phyloP scores from a whole-genome alignment of 768 basidiomycete genomes.

The Podaxis carcinomalis region DNA sequence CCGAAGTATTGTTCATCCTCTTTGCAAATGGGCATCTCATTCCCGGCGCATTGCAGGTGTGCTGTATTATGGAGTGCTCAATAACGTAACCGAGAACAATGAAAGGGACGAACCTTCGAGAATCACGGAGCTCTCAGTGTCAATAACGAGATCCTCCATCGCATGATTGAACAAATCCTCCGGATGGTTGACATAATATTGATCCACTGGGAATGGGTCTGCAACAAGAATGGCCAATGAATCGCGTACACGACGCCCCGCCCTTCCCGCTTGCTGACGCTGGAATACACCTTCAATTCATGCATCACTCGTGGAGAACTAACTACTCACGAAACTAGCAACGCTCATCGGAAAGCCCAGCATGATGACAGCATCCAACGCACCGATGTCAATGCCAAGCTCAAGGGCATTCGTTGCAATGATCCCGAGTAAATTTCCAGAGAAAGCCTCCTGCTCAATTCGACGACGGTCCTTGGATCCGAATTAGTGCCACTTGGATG shows the following conservation, averaged over 20 bases:
- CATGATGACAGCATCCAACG: slow-evolving; percentile 86
- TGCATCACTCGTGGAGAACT: neutral
- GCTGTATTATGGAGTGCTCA: slow-evolving; percentile 26
- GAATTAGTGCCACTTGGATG: neutral
- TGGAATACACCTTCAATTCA: slow-evolving; percentile 22
- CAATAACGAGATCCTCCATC: slow-evolving; percentile 61
- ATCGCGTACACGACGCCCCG: slow-evolving; percentile 77
- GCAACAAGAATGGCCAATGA: slow-evolving; percentile 73
- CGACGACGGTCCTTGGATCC: slow-evolving; percentile 65
- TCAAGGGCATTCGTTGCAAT: slow-evolving; percentile 90
- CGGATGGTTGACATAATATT: slow-evolving; percentile 68
- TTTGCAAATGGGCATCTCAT: slow-evolving; percentile 74
- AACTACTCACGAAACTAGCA: slow-evolving; percentile 67
- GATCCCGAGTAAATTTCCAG: slow-evolving; percentile 77
- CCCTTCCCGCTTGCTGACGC: slow-evolving; percentile 88
- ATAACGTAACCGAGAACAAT: neutral
- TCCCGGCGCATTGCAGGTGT: slow-evolving; percentile 83
- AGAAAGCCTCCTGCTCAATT: slow-evolving; percentile 86
- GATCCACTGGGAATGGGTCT: slow-evolving; percentile 66
- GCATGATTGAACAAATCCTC: slow-evolving; percentile 63
- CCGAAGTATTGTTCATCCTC: slow-evolving; percentile 77
- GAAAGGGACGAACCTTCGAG: slow-evolving; percentile 46
- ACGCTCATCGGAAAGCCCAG: slow-evolving; percentile 78
- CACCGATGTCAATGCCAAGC: slow-evolving; percentile 87
- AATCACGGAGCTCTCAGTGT: slow-evolving; percentile 69